Evolutionary conservation across 371 early-diverging fungal species (phyloP).

Genomic region (Rhizopus arrhizus): DNA sequence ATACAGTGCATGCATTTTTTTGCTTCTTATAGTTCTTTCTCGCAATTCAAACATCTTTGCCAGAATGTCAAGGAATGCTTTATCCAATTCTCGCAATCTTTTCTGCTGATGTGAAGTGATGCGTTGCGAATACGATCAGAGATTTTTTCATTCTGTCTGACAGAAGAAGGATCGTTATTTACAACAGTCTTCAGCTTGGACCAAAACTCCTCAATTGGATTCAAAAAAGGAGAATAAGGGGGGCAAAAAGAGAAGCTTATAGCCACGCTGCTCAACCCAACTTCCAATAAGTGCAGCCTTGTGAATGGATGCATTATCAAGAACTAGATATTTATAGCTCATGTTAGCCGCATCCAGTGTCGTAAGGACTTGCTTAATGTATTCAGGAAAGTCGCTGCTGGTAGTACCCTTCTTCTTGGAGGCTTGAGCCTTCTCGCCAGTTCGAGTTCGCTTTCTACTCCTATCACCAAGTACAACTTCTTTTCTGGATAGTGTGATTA

Average conservation of each 20-base stretch:
- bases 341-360: slow-evolving; percentile 7
- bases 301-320: slow-evolving; percentile 16
- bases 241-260: slow-evolving; percentile 20
- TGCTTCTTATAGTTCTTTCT: slow-evolving; percentile 6
- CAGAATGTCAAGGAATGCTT: not conserved
- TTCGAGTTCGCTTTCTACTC: slow-evolving; percentile 7
- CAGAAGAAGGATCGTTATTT: slow-evolving; percentile 19
- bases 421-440: slow-evolving; percentile 13
- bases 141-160: slow-evolving; percentile 8
- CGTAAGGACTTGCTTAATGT: slow-evolving; percentile 15
- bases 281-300: slow-evolving; percentile 12
- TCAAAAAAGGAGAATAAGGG: slow-evolving; percentile 23
- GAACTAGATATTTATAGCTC: slow-evolving; percentile 7
- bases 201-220: slow-evolving; percentile 30
- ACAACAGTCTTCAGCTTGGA: slow-evolving; percentile 24
- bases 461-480: slow-evolving; percentile 9
- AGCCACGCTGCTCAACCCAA: slow-evolving; percentile 17
- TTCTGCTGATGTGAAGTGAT: slow-evolving; percentile 10
- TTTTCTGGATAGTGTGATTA: slow-evolving; percentile 22
- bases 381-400: slow-evolving; percentile 10
- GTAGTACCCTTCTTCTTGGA: slow-evolving; percentile 14
- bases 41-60: slow-evolving; percentile 1
- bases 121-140: slow-evolving; percentile 14
- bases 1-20: slow-evolving; percentile 4
- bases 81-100: slow-evolving; percentile 5